A percentile compares a stretch with the other conserved stretches of the same genome.
Evolutionary conservation across 2,329 filamentous ascomycete genomes (phyloP).

Genomic region (Dactylellina haptotyla): DNA sequence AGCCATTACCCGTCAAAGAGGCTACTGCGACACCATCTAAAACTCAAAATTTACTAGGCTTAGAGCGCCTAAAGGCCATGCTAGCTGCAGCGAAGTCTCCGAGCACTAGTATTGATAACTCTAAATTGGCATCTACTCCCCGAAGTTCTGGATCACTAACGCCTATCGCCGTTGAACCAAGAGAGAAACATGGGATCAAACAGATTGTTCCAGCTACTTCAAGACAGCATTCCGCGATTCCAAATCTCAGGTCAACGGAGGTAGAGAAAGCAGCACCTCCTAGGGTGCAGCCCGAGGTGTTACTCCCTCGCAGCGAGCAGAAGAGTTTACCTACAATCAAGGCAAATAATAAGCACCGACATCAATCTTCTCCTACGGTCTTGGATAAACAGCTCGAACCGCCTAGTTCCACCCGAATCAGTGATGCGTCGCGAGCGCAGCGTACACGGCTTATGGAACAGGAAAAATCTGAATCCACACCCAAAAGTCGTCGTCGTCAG

Average conservation of each 20-base stretch:
- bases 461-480: neutral
- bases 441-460: neutral
- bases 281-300: neutral
- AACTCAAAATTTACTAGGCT: neutral
- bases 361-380: neutral
- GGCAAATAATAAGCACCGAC: neutral
- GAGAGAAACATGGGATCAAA: neutral
- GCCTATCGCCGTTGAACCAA: too few species aligned
- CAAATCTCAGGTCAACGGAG: neutral
- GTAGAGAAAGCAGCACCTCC: neutral
- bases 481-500: neutral
- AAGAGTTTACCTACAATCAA: neutral
- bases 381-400: neutral
- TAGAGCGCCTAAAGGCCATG: neutral
- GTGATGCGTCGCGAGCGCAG: neutral
- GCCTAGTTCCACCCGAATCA: neutral
- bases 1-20: neutral
- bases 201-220: neutral
- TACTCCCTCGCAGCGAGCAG: neutral
- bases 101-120: neutral
- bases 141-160: too few species aligned
- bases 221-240: neutral
- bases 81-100: neutral
- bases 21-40: neutral
- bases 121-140: neutral